These are phyloP conservation scores for Achlya hypogyna DNA, from an alignment of 352 stramenopile species.

Conservation along the genomic window DNA sequence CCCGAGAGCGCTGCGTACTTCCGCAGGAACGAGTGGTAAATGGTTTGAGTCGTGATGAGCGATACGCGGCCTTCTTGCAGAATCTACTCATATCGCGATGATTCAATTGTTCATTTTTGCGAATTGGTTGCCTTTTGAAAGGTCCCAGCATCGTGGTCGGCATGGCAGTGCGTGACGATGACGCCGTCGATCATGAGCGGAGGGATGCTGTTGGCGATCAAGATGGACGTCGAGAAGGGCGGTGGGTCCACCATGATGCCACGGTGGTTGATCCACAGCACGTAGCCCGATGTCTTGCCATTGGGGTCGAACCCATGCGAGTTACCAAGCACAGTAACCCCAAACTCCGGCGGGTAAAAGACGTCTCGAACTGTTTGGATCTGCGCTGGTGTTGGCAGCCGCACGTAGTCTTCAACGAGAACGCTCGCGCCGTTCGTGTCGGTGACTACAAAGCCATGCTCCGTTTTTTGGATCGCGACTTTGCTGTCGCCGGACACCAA, in stretches of 20 bases:
- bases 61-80: slow-evolving; percentile 89
- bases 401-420: slow-evolving; percentile 44
- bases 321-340: slow-evolving; percentile 92
- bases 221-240: slow-evolving; percentile 81
- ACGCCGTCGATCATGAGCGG: slow-evolving; percentile 93
- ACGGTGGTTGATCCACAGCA: slow-evolving; percentile 94
- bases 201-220: slow-evolving; percentile 80
- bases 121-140: slow-evolving; percentile 82
- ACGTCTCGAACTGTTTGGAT: slow-evolving; percentile 37
- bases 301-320: slow-evolving; percentile 94
- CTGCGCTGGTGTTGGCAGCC: slow-evolving; percentile 35
- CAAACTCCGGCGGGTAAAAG: slow-evolving; percentile 93
- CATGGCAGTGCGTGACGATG: slow-evolving; percentile 94
- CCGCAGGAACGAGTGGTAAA: slow-evolving; percentile 94
- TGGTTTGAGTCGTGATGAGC: slow-evolving; percentile 93
- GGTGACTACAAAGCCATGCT: slow-evolving; percentile 50
- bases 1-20: slow-evolving; percentile 94
- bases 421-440: slow-evolving; percentile 26
- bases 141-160: slow-evolving; percentile 93
- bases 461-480: slow-evolving; percentile 57
- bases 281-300: slow-evolving; percentile 91
- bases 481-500: slow-evolving; percentile 51
- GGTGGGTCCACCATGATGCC: slow-evolving; percentile 97
- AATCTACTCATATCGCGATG: slow-evolving; percentile 32
- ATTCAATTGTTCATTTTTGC: neutral